Base-by-base conservation (phyloP, 345 rosid species). In the Tarenaya hassleriana region DNA sequence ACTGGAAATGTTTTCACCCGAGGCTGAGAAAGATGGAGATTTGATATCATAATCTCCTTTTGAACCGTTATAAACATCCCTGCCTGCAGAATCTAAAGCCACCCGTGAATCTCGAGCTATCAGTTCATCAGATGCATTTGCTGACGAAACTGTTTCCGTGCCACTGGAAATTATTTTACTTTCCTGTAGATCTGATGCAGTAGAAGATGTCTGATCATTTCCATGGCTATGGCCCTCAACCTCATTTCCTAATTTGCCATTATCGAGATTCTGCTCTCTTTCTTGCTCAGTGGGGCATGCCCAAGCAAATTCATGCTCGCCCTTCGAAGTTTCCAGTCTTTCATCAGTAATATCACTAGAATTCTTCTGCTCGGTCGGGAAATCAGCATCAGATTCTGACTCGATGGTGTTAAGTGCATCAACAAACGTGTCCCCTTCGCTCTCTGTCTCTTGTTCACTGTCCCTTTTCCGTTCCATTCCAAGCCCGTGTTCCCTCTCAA, bases 361-460 rank as follows among this genome's bases (percentile, higher is more conserved):
- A 52, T 37, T 58, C 33, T 16, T 52, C 42, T 20, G 55, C 4
- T n/a, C n/a, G n/a, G n/a, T 55, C 50, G 1, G 14, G 48, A 3
- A 76, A 55, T 72, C 73, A 29, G n/a, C 33, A 51, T 43, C 60
- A 48, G 83, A 85, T 79, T 83, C 98, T 1, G 83, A 70, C 56
- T 92, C 95, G 16, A 92, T 79, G 10, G 78, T 77, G 65, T 87
- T 84, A 51, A 82, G 88, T 13, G 96, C 96, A 76, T 91, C 98
- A 77, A 75, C 66, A 43, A 56, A 87, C 55, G 76, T 63, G 31
- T 87, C 98, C 35, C 78, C 63, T 70, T 87, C 96, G 40, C 98
- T 91, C 59, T 81, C 98, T 63, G 74, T 66, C 66, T 87, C 96
- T 41, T 41, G 45, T 49, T 67, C 71, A 42, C 47, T 58, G 37